A percentile compares a stretch with the other conserved stretches of the same genome.
phyloP scores from a whole-genome alignment of 106 monocot genomes.

The Vanilla planifolia region DNA sequence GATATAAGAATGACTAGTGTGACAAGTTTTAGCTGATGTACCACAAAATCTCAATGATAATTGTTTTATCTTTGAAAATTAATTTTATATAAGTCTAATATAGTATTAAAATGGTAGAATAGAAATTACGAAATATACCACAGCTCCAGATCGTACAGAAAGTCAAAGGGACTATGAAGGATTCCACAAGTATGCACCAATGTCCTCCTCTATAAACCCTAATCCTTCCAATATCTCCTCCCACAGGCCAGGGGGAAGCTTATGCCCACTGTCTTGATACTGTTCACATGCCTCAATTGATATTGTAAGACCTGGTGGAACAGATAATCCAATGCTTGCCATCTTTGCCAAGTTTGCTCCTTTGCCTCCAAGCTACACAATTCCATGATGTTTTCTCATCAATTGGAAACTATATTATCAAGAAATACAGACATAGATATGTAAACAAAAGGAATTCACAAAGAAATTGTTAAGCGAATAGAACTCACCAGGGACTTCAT shows the following conservation, averaged over 20 bases:
- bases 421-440: background rate
- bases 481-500: slow-evolving; percentile 75
- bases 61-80: too few relatives aligned
- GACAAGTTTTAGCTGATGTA: too few relatives aligned
- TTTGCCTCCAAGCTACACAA: slow-evolving; percentile 76
- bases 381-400: background rate
- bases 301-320: slow-evolving; percentile 82
- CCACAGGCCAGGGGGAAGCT: slow-evolving; percentile 63
- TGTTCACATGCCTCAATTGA: slow-evolving; percentile 83
- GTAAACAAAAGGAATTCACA: background rate
- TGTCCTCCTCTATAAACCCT: slow-evolving; percentile 50
- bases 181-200: slow-evolving; percentile 62
- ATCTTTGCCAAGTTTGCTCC: slow-evolving; percentile 95
- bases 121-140: slow-evolving; percentile 36
- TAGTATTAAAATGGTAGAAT: too few relatives aligned
- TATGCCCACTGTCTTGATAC: slow-evolving; percentile 51
- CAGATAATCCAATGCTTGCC: slow-evolving; percentile 90
- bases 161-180: slow-evolving; percentile 57
- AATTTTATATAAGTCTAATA: too few relatives aligned
- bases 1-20: too few relatives aligned
- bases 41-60: too few relatives aligned
- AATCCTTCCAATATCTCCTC: slow-evolving; percentile 80
- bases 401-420: too few relatives aligned
- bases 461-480: background rate
- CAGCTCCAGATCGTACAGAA: slow-evolving; percentile 91